Evolutionary conservation across 2,329 filamentous ascomycete genomes (phyloP), one percentile per base, ranked within the genome.

Genomic region (Exophiala xenobiotica): DNA sequence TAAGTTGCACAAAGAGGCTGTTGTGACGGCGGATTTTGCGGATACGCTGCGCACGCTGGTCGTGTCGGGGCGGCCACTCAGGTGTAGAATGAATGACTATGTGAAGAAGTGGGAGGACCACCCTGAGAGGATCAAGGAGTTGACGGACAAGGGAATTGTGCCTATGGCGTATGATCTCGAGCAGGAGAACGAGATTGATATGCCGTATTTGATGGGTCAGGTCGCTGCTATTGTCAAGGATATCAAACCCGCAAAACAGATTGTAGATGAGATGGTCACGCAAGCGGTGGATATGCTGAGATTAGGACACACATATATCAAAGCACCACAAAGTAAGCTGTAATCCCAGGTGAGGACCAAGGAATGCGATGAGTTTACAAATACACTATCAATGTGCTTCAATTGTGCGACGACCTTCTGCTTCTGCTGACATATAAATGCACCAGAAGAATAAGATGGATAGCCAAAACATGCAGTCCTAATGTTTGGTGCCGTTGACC

Each of bases 131-230:
- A 87, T 96, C 64, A 83, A 79, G 71, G 79, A 82, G 68, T 74
- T 96, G 67, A 91, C 87, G 26, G 83, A 85, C 27, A 75, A 78
- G 60, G 92, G 92, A 0, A 72, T 95, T 23, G 85, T 95, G 54
- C 92, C 92, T 1, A 75, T 96, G 57, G 82, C 86, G 71, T 78
- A 88, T 65, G 92, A 97, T 66, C 75, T 96, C 64, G 88, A 95
- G 43, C 51, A 61, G 24, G 78, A 90, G 48, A 87, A 86, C 1
- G 85, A 84, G 49, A 75, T 95, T 9, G 92, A 96, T 65, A 75
- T 87, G 49, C 92, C 92, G 9, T 90, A 92, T 70, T 67, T 96
- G 64, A 96, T 96, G 92, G 92, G 92, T 1, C 90, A 96, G 73
- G 91, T 96, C 6, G 88, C 90, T 1, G 91, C 87, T 1, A 79